These are phyloP conservation scores for Camptophora hylomeconis DNA, from an alignment of 2,329 filamentous ascomycete species.

Conservation along the genomic window DNA sequence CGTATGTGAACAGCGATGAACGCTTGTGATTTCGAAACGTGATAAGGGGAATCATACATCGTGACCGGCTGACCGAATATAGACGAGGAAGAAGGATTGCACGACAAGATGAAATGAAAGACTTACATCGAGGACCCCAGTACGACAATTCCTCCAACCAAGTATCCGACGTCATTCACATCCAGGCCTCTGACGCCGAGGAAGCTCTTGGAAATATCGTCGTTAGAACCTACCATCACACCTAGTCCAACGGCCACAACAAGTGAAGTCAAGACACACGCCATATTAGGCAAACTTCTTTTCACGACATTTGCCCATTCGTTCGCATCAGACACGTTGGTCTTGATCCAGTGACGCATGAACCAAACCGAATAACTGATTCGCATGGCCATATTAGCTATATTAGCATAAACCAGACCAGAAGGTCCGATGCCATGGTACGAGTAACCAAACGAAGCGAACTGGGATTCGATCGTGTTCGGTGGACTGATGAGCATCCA, in stretches of 20 bases:
- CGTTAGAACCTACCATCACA: too few species aligned
- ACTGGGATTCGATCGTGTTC: too few species aligned
- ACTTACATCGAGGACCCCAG: constrained; percentile 13
- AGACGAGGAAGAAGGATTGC: constrained; percentile 1
- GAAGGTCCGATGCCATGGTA: constrained; percentile 68
- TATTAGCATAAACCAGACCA: constrained; percentile 77
- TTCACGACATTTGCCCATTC: not conserved
- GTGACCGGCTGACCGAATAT: too few species aligned
- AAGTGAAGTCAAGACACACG: constrained; percentile 1
- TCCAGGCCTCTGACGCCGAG: not conserved
- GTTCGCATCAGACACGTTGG: constrained; percentile 1
- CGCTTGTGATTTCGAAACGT: too few species aligned
- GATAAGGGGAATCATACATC: too few species aligned
- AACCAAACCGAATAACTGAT: constrained; percentile 71
- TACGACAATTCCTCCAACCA: constrained; percentile 4
- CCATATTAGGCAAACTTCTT: constrained; percentile 1
- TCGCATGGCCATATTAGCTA: constrained; percentile 75
- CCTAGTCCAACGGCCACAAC: constrained; percentile 1
- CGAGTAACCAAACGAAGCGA: too few species aligned
- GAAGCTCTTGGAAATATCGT: not conserved
- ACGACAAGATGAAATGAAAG: constrained; percentile 1
- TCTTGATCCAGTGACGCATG: constrained; percentile 33
- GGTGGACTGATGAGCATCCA: too few species aligned
- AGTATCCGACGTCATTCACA: not conserved
- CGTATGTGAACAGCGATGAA: too few species aligned